A percentile compares a stretch with the other conserved stretches of the same genome.
phyloP scores from a whole-genome alignment of 441 rosid species.

The Pelargonium citronellum region DNA sequence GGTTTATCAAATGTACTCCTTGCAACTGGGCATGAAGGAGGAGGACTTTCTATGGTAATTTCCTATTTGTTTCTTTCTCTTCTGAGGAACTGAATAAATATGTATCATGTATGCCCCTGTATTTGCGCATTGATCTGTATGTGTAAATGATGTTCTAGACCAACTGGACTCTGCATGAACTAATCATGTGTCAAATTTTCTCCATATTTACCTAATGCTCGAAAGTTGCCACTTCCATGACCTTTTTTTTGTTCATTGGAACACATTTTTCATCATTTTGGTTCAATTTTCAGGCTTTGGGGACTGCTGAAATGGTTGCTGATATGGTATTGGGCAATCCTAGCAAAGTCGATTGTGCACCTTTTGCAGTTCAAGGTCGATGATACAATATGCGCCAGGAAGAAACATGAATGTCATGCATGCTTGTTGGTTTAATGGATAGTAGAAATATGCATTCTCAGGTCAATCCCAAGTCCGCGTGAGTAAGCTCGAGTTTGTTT shows the following conservation, averaged over 20 bases:
- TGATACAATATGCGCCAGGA: slow-evolving; percentile 20
- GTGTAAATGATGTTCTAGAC: neutral
- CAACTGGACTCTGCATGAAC: neutral
- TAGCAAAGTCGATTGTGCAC: slow-evolving; percentile 36
- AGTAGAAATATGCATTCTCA: slow-evolving; percentile 7
- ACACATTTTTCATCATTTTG: slow-evolving; percentile 8
- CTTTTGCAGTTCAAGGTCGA: slow-evolving; percentile 51
- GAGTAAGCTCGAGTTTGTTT: neutral
- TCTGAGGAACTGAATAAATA: neutral
- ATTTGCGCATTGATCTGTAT: neutral
- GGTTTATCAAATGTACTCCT: slow-evolving; percentile 54
- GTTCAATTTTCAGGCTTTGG: slow-evolving; percentile 59
- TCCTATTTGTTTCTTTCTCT: slow-evolving; percentile 5
- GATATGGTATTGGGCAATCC: slow-evolving; percentile 66
- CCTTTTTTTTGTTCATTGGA: neutral
- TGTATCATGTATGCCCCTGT: neutral
- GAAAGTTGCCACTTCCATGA: neutral
- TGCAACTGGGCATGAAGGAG: slow-evolving; percentile 94
- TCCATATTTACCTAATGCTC: neutral
- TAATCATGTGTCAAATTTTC: neutral
- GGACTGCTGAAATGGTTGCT: slow-evolving; percentile 82
- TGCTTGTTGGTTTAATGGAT: slow-evolving; percentile 6
- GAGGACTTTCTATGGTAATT: slow-evolving; percentile 78
- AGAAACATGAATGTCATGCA: neutral
- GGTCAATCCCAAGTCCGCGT: slow-evolving; percentile 4